Conservation (phyloP, 805 yeast species). For the Naumovozyma castellii region DNA sequence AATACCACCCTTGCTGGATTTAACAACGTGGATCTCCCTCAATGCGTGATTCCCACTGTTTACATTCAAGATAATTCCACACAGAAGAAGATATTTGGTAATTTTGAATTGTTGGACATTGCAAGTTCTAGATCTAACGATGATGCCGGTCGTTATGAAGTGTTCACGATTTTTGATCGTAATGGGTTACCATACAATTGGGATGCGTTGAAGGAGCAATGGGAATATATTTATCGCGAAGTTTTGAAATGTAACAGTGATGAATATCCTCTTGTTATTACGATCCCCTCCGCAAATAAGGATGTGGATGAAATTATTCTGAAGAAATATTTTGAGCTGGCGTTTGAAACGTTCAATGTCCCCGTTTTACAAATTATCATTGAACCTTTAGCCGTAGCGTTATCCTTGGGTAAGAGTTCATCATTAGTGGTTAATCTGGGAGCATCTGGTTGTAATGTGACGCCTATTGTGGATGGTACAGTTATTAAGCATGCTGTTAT, state of each 20-base stretch:
- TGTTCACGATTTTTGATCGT: slow-evolving; percentile 45
- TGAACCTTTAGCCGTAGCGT: slow-evolving; percentile 67
- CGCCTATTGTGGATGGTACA: slow-evolving; percentile 71
- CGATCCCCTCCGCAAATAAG: slow-evolving; percentile 22
- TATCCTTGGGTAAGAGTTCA: slow-evolving; percentile 67
- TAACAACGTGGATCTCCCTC: slow-evolving; percentile 55
- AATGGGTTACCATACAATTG: slow-evolving; percentile 59
- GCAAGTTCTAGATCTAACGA: slow-evolving; percentile 5
- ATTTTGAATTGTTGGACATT: slow-evolving; percentile 22
- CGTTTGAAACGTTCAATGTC: slow-evolving; percentile 63
- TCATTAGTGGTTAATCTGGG: slow-evolving; percentile 81
- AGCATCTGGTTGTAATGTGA: slow-evolving; percentile 54
- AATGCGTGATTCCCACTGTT: slow-evolving; percentile 45
- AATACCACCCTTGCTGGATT: slow-evolving; percentile 60
- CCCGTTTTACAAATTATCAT: slow-evolving; percentile 71
- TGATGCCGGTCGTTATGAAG: slow-evolving; percentile 10
- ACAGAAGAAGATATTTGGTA: slow-evolving; percentile 19
- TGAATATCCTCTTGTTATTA: slow-evolving; percentile 57
- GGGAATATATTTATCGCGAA: slow-evolving; percentile 54
- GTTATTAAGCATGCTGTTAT: slow-evolving; percentile 55
- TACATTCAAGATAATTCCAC: slow-evolving; percentile 35
- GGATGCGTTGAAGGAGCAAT: slow-evolving; percentile 56
- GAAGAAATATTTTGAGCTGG: slow-evolving; percentile 58
- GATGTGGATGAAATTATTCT: slow-evolving; percentile 30
- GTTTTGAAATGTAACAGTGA: slow-evolving; percentile 41